Evolutionary conservation across 2,329 filamentous ascomycete species (phyloP).

Genomic region (Xylaria sp.): DNA sequence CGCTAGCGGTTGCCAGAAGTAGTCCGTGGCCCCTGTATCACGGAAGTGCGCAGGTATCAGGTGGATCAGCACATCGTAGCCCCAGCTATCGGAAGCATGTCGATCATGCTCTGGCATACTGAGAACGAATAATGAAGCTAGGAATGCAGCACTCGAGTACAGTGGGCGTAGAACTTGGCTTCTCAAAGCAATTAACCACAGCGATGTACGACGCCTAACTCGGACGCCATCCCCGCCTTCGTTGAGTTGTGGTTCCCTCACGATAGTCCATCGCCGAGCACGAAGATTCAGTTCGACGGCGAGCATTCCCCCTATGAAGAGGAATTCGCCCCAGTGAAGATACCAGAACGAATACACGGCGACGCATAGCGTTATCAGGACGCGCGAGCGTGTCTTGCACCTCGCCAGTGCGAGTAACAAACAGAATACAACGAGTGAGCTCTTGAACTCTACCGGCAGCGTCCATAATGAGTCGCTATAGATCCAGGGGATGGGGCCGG

Average conservation of each 20-base stretch:
- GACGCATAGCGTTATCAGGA: slow-evolving; percentile 37
- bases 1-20: slow-evolving; percentile 47
- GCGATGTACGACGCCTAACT: not conserved
- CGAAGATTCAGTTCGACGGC: slow-evolving; percentile 44
- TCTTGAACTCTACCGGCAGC: slow-evolving; percentile 52
- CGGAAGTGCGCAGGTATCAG: slow-evolving; percentile 41
- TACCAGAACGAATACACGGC: slow-evolving; percentile 44
- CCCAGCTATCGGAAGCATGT: slow-evolving; percentile 39
- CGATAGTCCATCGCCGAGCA: not conserved
- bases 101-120: slow-evolving; percentile 43
- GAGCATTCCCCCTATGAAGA: slow-evolving; percentile 51
- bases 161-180: not conserved
- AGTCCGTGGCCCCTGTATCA: slow-evolving; percentile 28
- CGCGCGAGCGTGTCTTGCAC: slow-evolving; percentile 38
- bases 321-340: slow-evolving; percentile 46
- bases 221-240: not conserved
- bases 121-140: slow-evolving; percentile 37
- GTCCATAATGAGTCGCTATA: slow-evolving; percentile 54
- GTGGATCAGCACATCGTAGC: slow-evolving; percentile 38
- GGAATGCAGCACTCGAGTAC: slow-evolving; percentile 25
- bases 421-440: slow-evolving; percentile 52
- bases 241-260: not conserved
- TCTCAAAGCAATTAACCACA: not conserved
- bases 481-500: slow-evolving; percentile 22
- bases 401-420: slow-evolving; percentile 49